Percentiles rank a stretch among this genome's conserved stretches.
phyloP scores from a whole-genome alignment of 192 early-diverging fungal species.

The Backusella tarrabulga region DNA sequence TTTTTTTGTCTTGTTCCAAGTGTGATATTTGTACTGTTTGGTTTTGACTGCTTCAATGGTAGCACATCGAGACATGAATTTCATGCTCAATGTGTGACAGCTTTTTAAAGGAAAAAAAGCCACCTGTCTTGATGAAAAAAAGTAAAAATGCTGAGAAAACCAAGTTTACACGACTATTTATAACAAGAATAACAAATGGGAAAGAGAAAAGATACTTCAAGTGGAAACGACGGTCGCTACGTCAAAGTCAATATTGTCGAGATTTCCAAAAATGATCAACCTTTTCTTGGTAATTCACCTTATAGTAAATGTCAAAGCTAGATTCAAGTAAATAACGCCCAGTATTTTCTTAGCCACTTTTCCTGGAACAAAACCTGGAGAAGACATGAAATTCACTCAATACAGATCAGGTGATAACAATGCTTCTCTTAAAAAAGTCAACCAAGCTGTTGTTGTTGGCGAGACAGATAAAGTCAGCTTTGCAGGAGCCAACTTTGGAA shows the following conservation, averaged over 20 bases:
- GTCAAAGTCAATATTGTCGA: constrained; percentile 3
- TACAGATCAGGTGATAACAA: constrained; percentile 35
- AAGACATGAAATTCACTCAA: constrained; percentile 39
- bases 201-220: constrained; percentile 1
- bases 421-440: constrained; percentile 32
- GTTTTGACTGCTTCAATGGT: too few species aligned
- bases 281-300: constrained; percentile 8
- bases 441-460: constrained; percentile 49
- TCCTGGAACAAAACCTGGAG: constrained; percentile 45
- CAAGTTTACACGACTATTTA: neutral
- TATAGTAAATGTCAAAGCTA: neutral
- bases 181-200: neutral
- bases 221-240: neutral
- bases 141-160: neutral
- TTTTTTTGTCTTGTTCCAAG: too few species aligned
- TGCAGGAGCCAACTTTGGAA: constrained; percentile 70
- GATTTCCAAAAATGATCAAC: neutral
- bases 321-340: neutral
- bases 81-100: constrained; percentile 1
- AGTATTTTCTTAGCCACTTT: constrained; percentile 40
- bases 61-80: neutral
- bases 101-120: neutral
- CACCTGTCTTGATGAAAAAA: constrained; percentile 11
- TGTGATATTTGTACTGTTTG: too few species aligned
- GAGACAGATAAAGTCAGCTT: constrained; percentile 77